These are phyloP conservation scores for Sclerotiophoma versabilis DNA, from an alignment of 2,329 filamentous ascomycete species.

Conservation along the genomic window DNA sequence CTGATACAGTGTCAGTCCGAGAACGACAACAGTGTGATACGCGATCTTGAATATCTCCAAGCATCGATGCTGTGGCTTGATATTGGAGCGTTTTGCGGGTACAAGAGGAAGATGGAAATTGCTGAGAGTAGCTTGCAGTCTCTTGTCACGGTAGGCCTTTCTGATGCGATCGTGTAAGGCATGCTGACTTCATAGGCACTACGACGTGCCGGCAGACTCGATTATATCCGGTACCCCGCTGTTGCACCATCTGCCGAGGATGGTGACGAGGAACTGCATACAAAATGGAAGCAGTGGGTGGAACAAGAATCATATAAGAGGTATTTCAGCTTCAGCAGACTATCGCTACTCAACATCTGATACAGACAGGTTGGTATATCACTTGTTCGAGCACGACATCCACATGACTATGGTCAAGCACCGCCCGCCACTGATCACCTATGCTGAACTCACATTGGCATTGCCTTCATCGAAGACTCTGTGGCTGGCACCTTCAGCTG, in stretches of 20 bases:
- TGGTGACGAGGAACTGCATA: slow-evolving; percentile 61
- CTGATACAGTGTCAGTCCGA: slow-evolving; percentile 15
- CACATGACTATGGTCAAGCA: slow-evolving; percentile 30
- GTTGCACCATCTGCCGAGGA: slow-evolving; percentile 59
- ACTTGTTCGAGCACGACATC: slow-evolving; percentile 33
- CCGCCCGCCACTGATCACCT: slow-evolving; percentile 66
- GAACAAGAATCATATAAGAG: slow-evolving; percentile 71
- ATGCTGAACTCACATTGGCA: slow-evolving; percentile 70
- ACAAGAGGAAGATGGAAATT: slow-evolving; percentile 63
- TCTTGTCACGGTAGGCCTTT: slow-evolving; percentile 51
- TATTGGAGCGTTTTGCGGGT: slow-evolving; percentile 64
- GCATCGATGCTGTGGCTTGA: slow-evolving; percentile 59
- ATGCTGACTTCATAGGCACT: slow-evolving; percentile 48
- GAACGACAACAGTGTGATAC: slow-evolving; percentile 41
- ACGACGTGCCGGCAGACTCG: slow-evolving; percentile 63
- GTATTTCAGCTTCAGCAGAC: slow-evolving; percentile 59
- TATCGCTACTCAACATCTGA: not conserved
- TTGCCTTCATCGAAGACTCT: slow-evolving; percentile 67
- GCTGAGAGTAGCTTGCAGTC: slow-evolving; percentile 62
- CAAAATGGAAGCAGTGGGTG: slow-evolving; percentile 70
- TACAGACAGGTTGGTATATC: slow-evolving; percentile 24
- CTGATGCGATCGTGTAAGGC: not conserved
- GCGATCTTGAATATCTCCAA: slow-evolving; percentile 60
- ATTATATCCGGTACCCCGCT: slow-evolving; percentile 59
- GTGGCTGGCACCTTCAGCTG: slow-evolving; percentile 69